Evolutionary conservation across 192 early-diverging fungal species (phyloP), one percentile per base, ranked within the genome.

Genomic region (Backusella liffmaniae): DNA sequence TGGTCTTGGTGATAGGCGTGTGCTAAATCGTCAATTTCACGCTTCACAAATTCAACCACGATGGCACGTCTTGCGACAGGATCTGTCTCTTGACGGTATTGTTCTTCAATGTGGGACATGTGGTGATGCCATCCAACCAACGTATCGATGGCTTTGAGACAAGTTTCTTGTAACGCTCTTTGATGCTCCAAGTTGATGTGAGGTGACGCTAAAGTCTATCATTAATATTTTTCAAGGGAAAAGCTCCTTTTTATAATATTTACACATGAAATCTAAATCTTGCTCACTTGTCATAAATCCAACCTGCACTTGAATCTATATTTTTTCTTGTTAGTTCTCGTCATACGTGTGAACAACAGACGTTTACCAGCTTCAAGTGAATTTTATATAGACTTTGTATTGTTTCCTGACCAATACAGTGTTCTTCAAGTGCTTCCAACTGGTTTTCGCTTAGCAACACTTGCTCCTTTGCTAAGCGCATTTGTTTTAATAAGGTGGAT

Each of bases 231-330:
- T 0, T 32, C 30, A 32, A 2, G 1, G 30, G 26, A 26, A 32
- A 32, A 32, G 30, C 30, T 32, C 30, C 30, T 32, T 32, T 32
- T 32, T 0, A 32, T 32, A 2, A 32, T 15, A 36, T 71, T 71
- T 71, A 71, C 70, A 39, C 21, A 29, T 41, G 8, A 49, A 32
- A 1, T 44, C 70, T 1, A 39, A 7, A 8, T 46, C 42, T 8
- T 71, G 39, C 5, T 46, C 44, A 32, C 30, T 49, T n/a, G 42
- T 41, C 23, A 71, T 71, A 26, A 71, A 71, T 30, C 39, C 70
- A 13, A 71, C 30, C 49, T 71, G 39, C 2, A 41, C 39, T 71
- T 71, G 70, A 71, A 71, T 49, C 70, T 71, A 32, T 32, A 32
- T 26, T 26, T 26, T 32, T 3, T 32, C 32, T 32, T 32, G 32